Evolutionary conservation across 768 basidiomycete species (phyloP).

Genomic region (Trametes meyenii): DNA sequence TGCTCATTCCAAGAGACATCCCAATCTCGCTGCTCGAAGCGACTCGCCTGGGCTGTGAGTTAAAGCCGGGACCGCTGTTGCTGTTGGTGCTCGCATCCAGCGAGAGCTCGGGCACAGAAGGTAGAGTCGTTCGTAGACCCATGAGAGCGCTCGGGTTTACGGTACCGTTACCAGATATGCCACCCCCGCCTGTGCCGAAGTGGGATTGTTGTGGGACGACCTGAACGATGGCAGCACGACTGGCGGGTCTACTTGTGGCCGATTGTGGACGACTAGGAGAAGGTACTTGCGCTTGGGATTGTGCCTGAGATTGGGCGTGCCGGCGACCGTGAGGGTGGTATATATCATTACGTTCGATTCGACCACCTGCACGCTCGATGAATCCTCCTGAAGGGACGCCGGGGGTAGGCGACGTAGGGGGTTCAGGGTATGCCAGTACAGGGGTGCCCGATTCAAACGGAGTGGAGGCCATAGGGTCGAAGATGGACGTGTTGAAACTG

Average conservation of each 20-base stretch:
- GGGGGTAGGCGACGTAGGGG: conserved; percentile 62
- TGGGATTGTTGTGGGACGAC: conserved; percentile 6
- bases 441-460: conserved; percentile 24
- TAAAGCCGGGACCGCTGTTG: neutral
- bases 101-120: neutral
- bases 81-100: neutral
- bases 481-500: conserved; percentile 29
- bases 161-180: conserved; percentile 10
- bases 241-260: conserved; percentile 11
- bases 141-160: conserved; percentile 22
- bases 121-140: neutral
- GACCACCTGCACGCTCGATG: conserved; percentile 30
- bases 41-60: conserved; percentile 13
- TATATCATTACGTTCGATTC: conserved; percentile 30
- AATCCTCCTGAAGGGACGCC: conserved; percentile 31
- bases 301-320: conserved; percentile 3
- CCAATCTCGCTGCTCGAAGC: conserved; percentile 48
- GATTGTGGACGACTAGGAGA: conserved; percentile 20
- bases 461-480: conserved; percentile 32
- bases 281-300: neutral
- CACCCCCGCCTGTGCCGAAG: neutral
- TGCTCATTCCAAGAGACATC: conserved; percentile 46
- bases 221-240: conserved; percentile 5
- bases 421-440: conserved; percentile 43
- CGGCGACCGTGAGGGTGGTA: conserved; percentile 26